These are phyloP conservation scores for Cutaneotrichosporon sp. DNA, from an alignment of 1,284 basidiomycete species.

Conservation along the genomic window DNA sequence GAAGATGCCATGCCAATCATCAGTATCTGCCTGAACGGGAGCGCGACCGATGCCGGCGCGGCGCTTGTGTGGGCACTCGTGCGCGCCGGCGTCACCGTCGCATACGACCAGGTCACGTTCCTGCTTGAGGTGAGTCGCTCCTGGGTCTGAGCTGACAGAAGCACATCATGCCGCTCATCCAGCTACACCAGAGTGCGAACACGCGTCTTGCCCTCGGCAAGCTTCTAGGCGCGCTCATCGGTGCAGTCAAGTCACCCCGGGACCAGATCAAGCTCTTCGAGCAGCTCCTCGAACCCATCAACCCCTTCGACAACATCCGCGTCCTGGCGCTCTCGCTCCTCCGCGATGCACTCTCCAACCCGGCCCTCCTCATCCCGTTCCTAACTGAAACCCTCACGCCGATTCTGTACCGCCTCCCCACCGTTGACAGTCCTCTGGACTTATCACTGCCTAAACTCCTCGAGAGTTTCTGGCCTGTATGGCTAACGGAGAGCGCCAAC, in stretches of 20 bases:
- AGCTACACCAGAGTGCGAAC: slow-evolving; percentile 29
- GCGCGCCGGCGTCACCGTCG: slow-evolving; percentile 15
- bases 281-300: slow-evolving; percentile 43
- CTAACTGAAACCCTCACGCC: slow-evolving; percentile 25
- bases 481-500: slow-evolving; percentile 37
- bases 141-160: neutral
- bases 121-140: slow-evolving; percentile 37
- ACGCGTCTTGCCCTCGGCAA: slow-evolving; percentile 38
- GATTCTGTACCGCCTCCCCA: slow-evolving; percentile 28
- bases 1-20: slow-evolving; percentile 39
- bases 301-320: slow-evolving; percentile 44
- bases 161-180: slow-evolving; percentile 40
- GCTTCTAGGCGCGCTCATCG: slow-evolving; percentile 35
- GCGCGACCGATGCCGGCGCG: slow-evolving; percentile 33
- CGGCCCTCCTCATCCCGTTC: slow-evolving; percentile 17
- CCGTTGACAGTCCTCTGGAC: slow-evolving; percentile 18
- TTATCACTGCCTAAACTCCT: slow-evolving; percentile 24
- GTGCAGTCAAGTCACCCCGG: slow-evolving; percentile 12
- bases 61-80: slow-evolving; percentile 29
- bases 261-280: slow-evolving; percentile 35
- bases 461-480: slow-evolving; percentile 29
- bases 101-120: slow-evolving; percentile 34
- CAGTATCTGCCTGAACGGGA: slow-evolving; percentile 20
- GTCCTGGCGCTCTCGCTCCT: slow-evolving; percentile 36
- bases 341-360: slow-evolving; percentile 31